phyloP scores from a whole-genome alignment of 306 rosid genomes.

The Luffa aegyptiaca region DNA sequence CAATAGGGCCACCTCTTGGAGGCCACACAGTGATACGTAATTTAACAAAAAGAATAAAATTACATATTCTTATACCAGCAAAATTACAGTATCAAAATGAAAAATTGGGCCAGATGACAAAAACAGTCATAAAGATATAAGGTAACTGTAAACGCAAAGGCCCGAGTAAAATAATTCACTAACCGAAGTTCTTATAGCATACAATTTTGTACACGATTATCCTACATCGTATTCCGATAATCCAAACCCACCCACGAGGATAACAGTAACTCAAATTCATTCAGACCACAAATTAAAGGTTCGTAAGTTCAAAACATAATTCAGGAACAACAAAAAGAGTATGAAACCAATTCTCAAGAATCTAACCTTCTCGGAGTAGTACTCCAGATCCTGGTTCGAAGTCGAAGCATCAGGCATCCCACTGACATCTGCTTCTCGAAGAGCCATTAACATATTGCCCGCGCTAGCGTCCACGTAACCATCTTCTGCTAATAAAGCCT shows the following conservation, averaged over 20 bases:
- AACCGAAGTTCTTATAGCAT: neutral
- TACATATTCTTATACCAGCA: neutral
- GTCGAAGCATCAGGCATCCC: constrained; percentile 27
- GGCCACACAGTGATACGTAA: neutral
- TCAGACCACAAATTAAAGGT: neutral
- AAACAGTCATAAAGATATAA: neutral
- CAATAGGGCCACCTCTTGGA: neutral
- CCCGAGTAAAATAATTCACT: neutral
- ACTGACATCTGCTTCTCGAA: constrained; percentile 23
- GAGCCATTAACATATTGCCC: constrained; percentile 26
- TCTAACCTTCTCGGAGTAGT: constrained; percentile 23
- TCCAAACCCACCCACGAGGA: neutral
- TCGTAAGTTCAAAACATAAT: neutral
- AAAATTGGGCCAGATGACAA: neutral
- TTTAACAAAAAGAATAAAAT: neutral
- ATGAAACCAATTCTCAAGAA: constrained; percentile 4
- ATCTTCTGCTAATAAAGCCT: constrained; percentile 76
- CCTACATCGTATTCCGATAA: neutral
- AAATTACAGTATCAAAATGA: neutral
- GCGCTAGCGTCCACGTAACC: constrained; percentile 42
- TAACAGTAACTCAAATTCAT: neutral
- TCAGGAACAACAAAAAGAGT: neutral
- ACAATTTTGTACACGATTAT: neutral
- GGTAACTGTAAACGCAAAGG: neutral
- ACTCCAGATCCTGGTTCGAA: constrained; percentile 38